Base-by-base conservation (phyloP, 768 basidiomycete species). In the Trametes villosa region DNA sequence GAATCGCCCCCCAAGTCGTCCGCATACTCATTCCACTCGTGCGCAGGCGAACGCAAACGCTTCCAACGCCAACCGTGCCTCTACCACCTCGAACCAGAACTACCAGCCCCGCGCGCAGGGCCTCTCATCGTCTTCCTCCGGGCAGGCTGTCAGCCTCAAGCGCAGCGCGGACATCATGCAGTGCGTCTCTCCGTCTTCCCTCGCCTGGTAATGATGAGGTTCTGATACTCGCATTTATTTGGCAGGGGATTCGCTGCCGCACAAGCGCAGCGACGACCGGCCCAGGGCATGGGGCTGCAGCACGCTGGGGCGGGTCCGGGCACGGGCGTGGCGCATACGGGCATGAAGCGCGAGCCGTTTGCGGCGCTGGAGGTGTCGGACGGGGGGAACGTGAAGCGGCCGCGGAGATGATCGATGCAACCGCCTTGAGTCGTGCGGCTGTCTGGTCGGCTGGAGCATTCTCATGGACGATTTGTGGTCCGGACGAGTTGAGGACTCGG, bases 141-240 rank as follows among this genome's bases (percentile, higher is more conserved):
- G n/a, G n/a, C n/a, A n/a, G n/a, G n/a, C n/a, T n/a, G n/a, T 56
- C 38, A 40, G 47, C 30, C 45, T 60, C 22, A 65, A 65, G 51
- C 64, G 67, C 24, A 67, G 29, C 22, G 67, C 67, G 7, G 67
- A 65, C 27, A 51, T 55, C 9, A 67, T 67, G 67, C 59, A 65
- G 67, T 67, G 36, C 31, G 66, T 62, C 17, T 17, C 18, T n/a
- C n/a, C 49, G n/a, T 40, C 8, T 31, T 50, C 17, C 9, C 33
- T 20, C 1, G 15, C 6, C 1, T 9, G 7, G n/a, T n/a, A n/a
- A n/a, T n/a, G n/a, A n/a, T n/a, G n/a, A n/a, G n/a, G n/a, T n/a
- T n/a, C n/a, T n/a, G n/a, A n/a, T n/a, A n/a, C n/a, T n/a, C n/a
- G n/a, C n/a, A n/a, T n/a, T n/a, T n/a, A n/a, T n/a, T n/a, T n/a